Evolutionary conservation across 441 rosid species (phyloP).

Genomic region (Melastoma candidum): DNA sequence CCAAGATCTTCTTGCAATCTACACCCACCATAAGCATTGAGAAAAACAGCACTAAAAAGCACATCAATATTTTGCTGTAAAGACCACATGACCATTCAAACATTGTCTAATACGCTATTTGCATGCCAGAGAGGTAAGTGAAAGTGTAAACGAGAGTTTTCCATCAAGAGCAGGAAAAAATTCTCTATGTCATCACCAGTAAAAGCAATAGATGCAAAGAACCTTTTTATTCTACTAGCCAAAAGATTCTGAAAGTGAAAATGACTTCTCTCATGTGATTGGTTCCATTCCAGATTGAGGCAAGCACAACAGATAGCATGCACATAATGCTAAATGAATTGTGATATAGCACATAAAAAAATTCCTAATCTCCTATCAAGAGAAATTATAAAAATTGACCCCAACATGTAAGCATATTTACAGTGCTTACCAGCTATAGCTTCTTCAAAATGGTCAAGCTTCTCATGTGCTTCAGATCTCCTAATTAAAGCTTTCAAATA

Average conservation of each 20-base stretch:
- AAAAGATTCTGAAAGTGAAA: too few relatives aligned
- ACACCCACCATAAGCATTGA: slow-evolving; percentile 11
- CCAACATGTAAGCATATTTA: background rate
- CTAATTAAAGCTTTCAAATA: slow-evolving; percentile 68
- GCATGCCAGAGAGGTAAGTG: background rate
- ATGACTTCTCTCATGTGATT: too few relatives aligned
- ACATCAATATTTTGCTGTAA: background rate
- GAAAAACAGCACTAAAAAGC: slow-evolving; percentile 5
- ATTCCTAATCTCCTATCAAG: too few relatives aligned
- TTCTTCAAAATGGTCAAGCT: slow-evolving; percentile 80
- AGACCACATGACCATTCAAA: background rate
- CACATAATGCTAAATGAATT: too few relatives aligned
- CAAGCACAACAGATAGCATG: too few relatives aligned
- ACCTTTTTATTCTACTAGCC: too few relatives aligned
- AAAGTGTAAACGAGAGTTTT: too few relatives aligned
- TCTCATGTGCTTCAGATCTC: slow-evolving; percentile 85
- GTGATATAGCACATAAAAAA: too few relatives aligned
- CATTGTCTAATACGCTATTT: background rate
- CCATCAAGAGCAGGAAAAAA: too few relatives aligned
- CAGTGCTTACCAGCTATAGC: slow-evolving; percentile 54
- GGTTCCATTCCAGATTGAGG: too few relatives aligned
- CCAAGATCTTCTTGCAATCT: slow-evolving; percentile 82
- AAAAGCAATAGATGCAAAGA: too few relatives aligned
- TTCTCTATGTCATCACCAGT: too few relatives aligned
- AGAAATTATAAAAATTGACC: background rate